Evolutionary conservation across 495 filamentous ascomycete species (phyloP).

Genomic region (Cudoniella acicularis): DNA sequence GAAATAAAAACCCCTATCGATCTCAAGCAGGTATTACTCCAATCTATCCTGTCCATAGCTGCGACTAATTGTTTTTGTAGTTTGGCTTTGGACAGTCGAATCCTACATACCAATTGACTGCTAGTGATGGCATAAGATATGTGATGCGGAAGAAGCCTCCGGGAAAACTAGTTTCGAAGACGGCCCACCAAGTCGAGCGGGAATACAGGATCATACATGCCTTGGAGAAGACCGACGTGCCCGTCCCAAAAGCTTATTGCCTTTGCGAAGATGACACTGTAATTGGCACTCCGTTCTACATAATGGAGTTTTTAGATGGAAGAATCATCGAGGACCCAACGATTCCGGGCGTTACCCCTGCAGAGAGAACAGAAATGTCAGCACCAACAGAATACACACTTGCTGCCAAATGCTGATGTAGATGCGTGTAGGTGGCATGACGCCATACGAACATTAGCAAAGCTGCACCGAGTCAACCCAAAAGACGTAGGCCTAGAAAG

Average conservation of each 20-base stretch:
- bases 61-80: constrained; percentile 38
- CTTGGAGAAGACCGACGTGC: constrained; percentile 73
- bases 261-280: constrained; percentile 78
- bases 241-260: constrained; percentile 79
- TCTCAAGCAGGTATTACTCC: constrained; percentile 70
- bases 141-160: constrained; percentile 96
- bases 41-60: neutral
- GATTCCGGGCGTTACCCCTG: constrained; percentile 64
- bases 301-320: constrained; percentile 92
- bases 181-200: constrained; percentile 92
- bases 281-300: constrained; percentile 89
- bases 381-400: constrained; percentile 3
- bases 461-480: constrained; percentile 73
- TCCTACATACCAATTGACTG: constrained; percentile 87
- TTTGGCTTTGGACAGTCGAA: constrained; percentile 98
- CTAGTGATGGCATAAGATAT: constrained; percentile 60
- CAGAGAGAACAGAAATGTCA: constrained; percentile 67
- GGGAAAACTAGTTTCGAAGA: constrained; percentile 83
- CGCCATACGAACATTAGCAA: constrained; percentile 78
- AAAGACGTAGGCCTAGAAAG: constrained; percentile 58
- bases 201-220: constrained; percentile 90
- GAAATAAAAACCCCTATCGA: constrained; percentile 76
- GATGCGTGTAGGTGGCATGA: constrained; percentile 63
- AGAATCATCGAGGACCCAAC: constrained; percentile 87
- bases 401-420: neutral